Evolutionary conservation across 2,329 filamentous ascomycete species (phyloP).

Genomic region (Fusarium albidum): DNA sequence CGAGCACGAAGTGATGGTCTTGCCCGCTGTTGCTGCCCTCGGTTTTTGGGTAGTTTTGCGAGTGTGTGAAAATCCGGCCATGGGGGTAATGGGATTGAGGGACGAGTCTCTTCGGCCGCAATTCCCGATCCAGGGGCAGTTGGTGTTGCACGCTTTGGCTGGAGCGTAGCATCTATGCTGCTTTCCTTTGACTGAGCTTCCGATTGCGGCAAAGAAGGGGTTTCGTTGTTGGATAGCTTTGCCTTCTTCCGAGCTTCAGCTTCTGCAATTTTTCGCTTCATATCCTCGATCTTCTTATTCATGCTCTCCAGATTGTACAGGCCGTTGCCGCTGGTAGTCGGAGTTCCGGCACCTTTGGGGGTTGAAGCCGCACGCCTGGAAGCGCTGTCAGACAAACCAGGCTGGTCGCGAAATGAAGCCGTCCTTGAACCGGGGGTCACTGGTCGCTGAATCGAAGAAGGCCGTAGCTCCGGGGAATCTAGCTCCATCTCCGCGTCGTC

Average conservation of each 20-base stretch:
- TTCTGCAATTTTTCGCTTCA: slow-evolving; percentile 67
- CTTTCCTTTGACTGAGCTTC: slow-evolving; percentile 38
- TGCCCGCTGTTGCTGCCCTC: slow-evolving; percentile 10
- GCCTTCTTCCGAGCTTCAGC: slow-evolving; percentile 64
- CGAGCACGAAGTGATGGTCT: slow-evolving; percentile 42
- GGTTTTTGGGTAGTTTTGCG: slow-evolving; percentile 24
- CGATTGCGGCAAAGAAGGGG: slow-evolving; percentile 41
- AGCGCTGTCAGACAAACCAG: slow-evolving; percentile 52
- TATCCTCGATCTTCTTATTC: slow-evolving; percentile 66
- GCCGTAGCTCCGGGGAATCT: slow-evolving; percentile 59
- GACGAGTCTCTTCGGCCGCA: slow-evolving; percentile 3
- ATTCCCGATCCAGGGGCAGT: not conserved
- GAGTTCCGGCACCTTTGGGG: slow-evolving; percentile 49
- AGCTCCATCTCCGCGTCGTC: slow-evolving; percentile 75
- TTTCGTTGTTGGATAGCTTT: slow-evolving; percentile 45
- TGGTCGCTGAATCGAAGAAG: slow-evolving; percentile 44
- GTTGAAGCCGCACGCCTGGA: slow-evolving; percentile 51
- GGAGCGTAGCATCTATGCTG: slow-evolving; percentile 30
- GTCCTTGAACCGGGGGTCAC: slow-evolving; percentile 46
- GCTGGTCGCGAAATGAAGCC: slow-evolving; percentile 53
- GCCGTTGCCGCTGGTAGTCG: slow-evolving; percentile 46
- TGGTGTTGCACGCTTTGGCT: not conserved
- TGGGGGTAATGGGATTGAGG: slow-evolving; percentile 12
- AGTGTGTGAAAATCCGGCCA: slow-evolving; percentile 5
- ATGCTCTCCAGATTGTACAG: slow-evolving; percentile 57